Percentiles rank a stretch among this genome's conserved stretches.
These are phyloP conservation scores for Neofusicoccum sp. DNA, from an alignment of 2,329 filamentous ascomycete species.

Conservation along the genomic window DNA sequence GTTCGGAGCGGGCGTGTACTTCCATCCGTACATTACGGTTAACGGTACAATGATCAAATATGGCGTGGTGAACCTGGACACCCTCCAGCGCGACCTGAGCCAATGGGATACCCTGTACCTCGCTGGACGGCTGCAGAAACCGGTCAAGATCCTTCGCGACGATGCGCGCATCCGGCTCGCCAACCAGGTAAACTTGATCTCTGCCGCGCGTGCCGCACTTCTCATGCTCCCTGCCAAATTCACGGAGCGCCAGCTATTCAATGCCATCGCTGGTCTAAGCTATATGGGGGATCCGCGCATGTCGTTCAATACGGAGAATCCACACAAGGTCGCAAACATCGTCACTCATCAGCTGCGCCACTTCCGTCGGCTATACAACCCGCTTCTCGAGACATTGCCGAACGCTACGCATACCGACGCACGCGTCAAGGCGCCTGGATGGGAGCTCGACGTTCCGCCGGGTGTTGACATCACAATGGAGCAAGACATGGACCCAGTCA, in stretches of 20 bases:
- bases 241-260: constrained; percentile 83
- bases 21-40: constrained; percentile 91
- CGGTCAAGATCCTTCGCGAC: constrained; percentile 94
- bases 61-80: constrained; percentile 91
- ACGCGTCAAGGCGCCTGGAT: constrained; percentile 57
- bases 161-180: constrained; percentile 88
- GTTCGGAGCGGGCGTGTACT: constrained; percentile 93
- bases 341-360: constrained; percentile 87
- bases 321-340: constrained; percentile 89
- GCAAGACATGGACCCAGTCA: constrained; percentile 91
- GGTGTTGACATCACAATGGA: constrained; percentile 64
- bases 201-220: constrained; percentile 84
- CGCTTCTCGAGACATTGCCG: constrained; percentile 83
- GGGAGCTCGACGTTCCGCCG: constrained; percentile 56
- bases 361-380: constrained; percentile 87
- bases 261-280: constrained; percentile 85
- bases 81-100: constrained; percentile 78
- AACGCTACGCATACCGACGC: constrained; percentile 77
- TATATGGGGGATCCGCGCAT: constrained; percentile 98
- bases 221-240: constrained; percentile 81
- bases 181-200: constrained; percentile 93
- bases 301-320: constrained; percentile 67
- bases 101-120: constrained; percentile 95
- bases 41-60: constrained; percentile 98
- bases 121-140: constrained; percentile 94